These are phyloP conservation scores for Xerocomus brunneocitrinus DNA, from an alignment of 768 basidiomycete genomes.

Conservation along the genomic window DNA sequence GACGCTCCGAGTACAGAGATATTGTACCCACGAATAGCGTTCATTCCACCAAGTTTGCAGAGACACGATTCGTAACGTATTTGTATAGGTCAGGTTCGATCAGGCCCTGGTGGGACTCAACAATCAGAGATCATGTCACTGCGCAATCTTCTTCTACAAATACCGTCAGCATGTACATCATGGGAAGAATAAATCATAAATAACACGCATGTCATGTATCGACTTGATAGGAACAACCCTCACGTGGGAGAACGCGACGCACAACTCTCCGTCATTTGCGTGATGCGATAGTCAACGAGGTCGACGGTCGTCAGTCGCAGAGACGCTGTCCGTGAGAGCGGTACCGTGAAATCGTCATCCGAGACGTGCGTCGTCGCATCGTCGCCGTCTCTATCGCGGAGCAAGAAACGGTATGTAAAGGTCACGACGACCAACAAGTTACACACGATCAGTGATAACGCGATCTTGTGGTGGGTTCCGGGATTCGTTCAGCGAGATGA, in stretches of 20 bases:
- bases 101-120: not conserved
- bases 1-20: too few species aligned
- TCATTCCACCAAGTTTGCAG: not conserved
- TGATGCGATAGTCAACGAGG: not conserved
- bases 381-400: not conserved
- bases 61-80: not conserved
- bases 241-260: not conserved
- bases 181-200: not conserved
- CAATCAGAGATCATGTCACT: not conserved
- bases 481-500: not conserved
- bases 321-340: not conserved
- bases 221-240: not conserved
- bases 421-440: slow-evolving; percentile 24
- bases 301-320: slow-evolving; percentile 9
- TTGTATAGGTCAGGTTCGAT: not conserved
- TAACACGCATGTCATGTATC: not conserved
- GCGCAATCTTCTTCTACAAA: not conserved
- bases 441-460: slow-evolving; percentile 16
- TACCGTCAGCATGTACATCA: not conserved
- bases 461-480: slow-evolving; percentile 5
- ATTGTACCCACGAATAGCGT: too few species aligned
- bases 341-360: slow-evolving; percentile 19
- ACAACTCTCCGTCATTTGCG: not conserved
- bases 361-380: not conserved
- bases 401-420: slow-evolving; percentile 11